These are phyloP conservation scores for Escovopsis weberi DNA, from an alignment of 2,329 filamentous ascomycete species.

Conservation along the genomic window DNA sequence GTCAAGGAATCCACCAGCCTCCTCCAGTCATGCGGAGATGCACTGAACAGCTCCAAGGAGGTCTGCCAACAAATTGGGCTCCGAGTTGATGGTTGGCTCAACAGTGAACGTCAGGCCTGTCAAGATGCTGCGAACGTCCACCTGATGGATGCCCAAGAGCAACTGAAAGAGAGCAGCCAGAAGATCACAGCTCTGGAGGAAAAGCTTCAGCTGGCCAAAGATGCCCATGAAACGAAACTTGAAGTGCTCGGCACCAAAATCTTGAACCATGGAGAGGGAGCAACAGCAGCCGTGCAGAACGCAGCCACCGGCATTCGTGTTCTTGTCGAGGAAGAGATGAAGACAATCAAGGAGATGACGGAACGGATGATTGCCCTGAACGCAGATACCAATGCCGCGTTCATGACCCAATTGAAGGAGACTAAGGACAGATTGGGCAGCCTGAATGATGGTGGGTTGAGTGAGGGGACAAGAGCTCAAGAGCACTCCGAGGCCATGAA, in stretches of 20 bases:
- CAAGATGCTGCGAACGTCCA: conserved; percentile 2
- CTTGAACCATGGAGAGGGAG: conserved; percentile 5
- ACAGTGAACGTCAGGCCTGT: conserved; percentile 2
- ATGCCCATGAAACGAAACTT: conserved; percentile 9
- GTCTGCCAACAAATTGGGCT: conserved; percentile 8
- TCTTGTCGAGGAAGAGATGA: conserved; percentile 11
- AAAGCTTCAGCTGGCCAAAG: conserved; percentile 8
- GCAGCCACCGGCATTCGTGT: conserved; percentile 9
- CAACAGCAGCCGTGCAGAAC: conserved; percentile 8
- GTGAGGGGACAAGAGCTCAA: neutral
- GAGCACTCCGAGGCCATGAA: neutral
- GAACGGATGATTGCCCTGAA: conserved; percentile 5
- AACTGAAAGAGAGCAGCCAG: conserved; percentile 9
- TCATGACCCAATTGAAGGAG: conserved; percentile 9
- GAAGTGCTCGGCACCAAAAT: conserved; percentile 6
- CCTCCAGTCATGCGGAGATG: neutral
- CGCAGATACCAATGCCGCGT: neutral
- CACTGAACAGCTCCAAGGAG: conserved; percentile 4
- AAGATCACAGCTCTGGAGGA: conserved; percentile 10
- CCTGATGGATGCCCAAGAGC: conserved; percentile 7
- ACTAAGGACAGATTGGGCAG: conserved; percentile 8
- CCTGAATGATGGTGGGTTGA: neutral
- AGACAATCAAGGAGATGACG: conserved; percentile 9
- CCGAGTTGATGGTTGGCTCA: conserved; percentile 4
- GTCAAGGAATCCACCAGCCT: neutral